Evolutionary conservation across 1,139 yeast species (phyloP).

Genomic region (Magnusiomyces ingens): DNA sequence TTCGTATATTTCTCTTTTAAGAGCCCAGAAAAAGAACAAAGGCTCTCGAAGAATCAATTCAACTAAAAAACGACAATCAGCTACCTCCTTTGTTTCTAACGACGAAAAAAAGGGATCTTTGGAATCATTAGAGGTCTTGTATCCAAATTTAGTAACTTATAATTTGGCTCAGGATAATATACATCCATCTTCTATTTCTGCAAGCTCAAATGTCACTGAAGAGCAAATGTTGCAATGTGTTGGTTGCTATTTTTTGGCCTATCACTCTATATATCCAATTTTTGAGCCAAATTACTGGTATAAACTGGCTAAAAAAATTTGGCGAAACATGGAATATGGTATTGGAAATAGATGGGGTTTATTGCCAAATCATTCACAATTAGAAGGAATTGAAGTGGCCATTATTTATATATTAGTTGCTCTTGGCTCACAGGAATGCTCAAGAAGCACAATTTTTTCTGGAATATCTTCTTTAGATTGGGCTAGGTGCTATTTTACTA

Average conservation of each 20-base stretch:
- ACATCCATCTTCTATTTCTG: neutral
- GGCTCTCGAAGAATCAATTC: too few relatives aligned
- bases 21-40: too few relatives aligned
- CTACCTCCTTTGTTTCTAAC: too few relatives aligned
- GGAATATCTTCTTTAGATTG: conserved; percentile 6
- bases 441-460: neutral
- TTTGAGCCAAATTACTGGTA: conserved; percentile 21
- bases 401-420: conserved; percentile 22
- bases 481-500: conserved; percentile 3
- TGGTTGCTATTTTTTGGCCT: conserved; percentile 18
- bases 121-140: too few relatives aligned
- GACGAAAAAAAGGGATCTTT: too few relatives aligned
- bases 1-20: neutral
- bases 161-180: neutral
- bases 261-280: conserved; percentile 20
- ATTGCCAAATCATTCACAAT: neutral
- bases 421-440: conserved; percentile 17
- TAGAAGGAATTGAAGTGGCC: conserved; percentile 19
- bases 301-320: conserved; percentile 20
- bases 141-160: neutral
- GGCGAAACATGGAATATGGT: conserved; percentile 22
- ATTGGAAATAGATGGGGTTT: neutral
- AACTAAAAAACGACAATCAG: too few relatives aligned
- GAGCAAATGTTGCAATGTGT: conserved; percentile 24
- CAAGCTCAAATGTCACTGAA: conserved; percentile 17